Base-by-base conservation (phyloP, 148 eudicot species). In the Limonium bicolor region DNA sequence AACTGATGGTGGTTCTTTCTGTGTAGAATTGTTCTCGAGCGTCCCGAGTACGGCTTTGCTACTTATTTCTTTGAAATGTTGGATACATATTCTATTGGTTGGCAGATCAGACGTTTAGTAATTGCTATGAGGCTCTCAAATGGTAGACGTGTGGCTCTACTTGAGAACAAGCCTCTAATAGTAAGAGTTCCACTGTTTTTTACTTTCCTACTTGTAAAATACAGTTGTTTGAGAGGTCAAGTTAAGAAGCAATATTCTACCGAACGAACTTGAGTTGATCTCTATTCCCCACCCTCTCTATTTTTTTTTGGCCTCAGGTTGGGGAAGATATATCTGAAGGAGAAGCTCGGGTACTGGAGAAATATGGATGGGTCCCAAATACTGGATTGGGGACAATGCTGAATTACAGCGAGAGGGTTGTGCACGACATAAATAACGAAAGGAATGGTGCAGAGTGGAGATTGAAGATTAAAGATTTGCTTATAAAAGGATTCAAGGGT, bases 1-100 rank as follows among this genome's bases (percentile, higher is more conserved):
- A 27, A 15, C 15, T 34, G 12, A 36, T 14, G 4, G 14, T 48
- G 47, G 53, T 32, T 32, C 29, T 27, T 4, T 51, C 48, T 39
- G 39, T 70, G 71, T 78, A 92, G 99, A 73, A 81, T 92, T 48
- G 99, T 92, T 65, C 64, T 92, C 52, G 99, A 92, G 58, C 99
- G 99, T 43, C 99, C 99, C 52, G 99, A 92, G 62, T 92, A 85
- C 60, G 99, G 99, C 34, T 92, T 62, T 64, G 99, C 95, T 2
- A 75, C 88, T 23, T 87, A 87, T 63, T 92, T 92, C 69, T 92
- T 92, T 68, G 99, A 92, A 63, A 55, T 92, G 64, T 63, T 72
- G 34, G 74, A 71, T 59, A 76, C 72, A 17, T 46, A 69, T 31
- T 60, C 86, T 26, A 55, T 77, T 43, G 53, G 67, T 28, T 85